Percentiles rank a stretch among this genome's conserved stretches.
These are phyloP conservation scores for Puccinia coronata DNA, from an alignment of 1,284 basidiomycete genomes.

Conservation along the genomic window DNA sequence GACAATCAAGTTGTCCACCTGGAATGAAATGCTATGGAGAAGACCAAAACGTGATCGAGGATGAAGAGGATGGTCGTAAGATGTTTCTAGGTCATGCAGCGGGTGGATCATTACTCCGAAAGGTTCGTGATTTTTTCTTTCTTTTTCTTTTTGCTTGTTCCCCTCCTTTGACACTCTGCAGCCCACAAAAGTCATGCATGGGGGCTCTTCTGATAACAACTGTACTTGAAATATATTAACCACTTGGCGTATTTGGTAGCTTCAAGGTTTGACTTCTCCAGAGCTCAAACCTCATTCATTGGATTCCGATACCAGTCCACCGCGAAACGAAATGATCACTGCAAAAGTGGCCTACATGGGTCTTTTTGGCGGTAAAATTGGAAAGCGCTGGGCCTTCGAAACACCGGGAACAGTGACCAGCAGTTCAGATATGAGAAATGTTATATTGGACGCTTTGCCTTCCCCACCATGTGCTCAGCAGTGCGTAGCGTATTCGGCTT, in stretches of 20 bases:
- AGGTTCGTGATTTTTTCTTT: conserved; percentile 11
- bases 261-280: conserved; percentile 42
- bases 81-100: conserved; percentile 41
- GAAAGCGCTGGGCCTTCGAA: conserved; percentile 44
- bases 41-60: conserved; percentile 38
- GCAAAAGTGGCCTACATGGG: conserved; percentile 45
- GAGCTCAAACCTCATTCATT: conserved; percentile 8
- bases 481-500: conserved; percentile 11
- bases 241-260: too few species aligned
- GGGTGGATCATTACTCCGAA: conserved; percentile 31
- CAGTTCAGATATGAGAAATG: conserved; percentile 5
- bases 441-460: conserved; percentile 31
- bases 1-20: conserved; percentile 43
- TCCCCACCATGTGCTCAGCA: conserved; percentile 12
- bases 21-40: conserved; percentile 32
- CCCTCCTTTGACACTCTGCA: too few species aligned
- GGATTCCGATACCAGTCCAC: background rate
- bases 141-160: too few species aligned
- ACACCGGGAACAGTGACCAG: conserved; percentile 11
- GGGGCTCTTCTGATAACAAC: too few species aligned
- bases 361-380: conserved; percentile 40
- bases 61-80: conserved; percentile 47
- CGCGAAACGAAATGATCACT: conserved; percentile 36
- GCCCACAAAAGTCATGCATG: too few species aligned
- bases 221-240: too few species aligned